Evolutionary conservation across 257 asterid species (phyloP), one percentile per base, ranked within the genome.

Genomic region (Knoxia roxburghii): DNA sequence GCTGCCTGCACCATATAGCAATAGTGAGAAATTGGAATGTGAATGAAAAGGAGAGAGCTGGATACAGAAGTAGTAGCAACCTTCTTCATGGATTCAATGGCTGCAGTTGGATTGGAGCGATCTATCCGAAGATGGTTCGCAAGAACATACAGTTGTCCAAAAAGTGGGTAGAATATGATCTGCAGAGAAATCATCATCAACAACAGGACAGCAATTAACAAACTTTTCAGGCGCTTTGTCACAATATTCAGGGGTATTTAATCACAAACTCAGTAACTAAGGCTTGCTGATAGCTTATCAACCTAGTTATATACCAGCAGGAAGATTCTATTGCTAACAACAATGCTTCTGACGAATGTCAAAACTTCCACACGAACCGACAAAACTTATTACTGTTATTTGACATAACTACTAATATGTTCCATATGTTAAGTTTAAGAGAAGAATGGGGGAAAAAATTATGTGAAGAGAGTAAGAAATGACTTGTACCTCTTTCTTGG

Each of bases 91-190:
- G 83, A 81, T 65, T 66, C 75, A 15, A 81, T 68, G 56, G 83
- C 77, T 13, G 83, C 77, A 37, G 61, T 64, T 18, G 85, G 75
- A 63, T 77, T 75, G 35, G 77, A 81, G 15, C 80, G 77, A 50
- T 77, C 85, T 7, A 77, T 81, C 0, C 85, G 78, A 18, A 77
- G 75, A 77, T 81, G 83, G 71, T 72, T 77, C 20, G 85, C 83
- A 51, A 81, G 58, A 56, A 81, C 75, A 67, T 81, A 81, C 50
- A 81, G 72, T 51, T 77, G 85, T 51, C 85, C 85, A 18, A 77
- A 69, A 46, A 81, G 68, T 9, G 82, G 83, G 53, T 77, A 81
- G 64, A 51, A 81, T 72, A 81, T 72, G 33, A 81, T 77, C 83
- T 80, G 72, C 50, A 35, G 32, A 65, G 43, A 43, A 40, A 20